Evolutionary conservation across 192 early-diverging fungal genomes (phyloP).

Genomic region (Podila horticola): DNA sequence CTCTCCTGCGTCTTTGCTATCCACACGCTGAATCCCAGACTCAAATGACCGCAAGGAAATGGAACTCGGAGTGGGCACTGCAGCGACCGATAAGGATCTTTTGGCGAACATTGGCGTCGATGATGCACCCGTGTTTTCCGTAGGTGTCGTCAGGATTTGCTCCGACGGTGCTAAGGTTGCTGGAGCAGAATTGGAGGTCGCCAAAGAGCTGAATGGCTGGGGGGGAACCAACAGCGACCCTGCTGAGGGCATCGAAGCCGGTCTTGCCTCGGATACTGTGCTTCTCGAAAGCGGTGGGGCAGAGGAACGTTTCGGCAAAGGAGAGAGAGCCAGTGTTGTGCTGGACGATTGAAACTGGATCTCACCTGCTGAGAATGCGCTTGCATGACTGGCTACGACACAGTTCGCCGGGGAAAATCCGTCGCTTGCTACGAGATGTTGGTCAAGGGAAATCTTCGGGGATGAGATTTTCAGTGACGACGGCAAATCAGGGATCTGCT

Average conservation of each 20-base stretch:
- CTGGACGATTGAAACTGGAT: slow-evolving; percentile 30
- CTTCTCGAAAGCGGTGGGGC: slow-evolving; percentile 32
- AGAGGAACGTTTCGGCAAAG: slow-evolving; percentile 17
- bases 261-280: background rate
- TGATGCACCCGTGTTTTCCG: background rate
- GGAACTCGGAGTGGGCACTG: slow-evolving; percentile 18
- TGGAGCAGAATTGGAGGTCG: background rate
- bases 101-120: background rate
- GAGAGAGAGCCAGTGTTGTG: slow-evolving; percentile 10
- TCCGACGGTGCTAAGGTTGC: background rate
- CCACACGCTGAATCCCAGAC: slow-evolving; percentile 14
- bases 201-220: background rate
- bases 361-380: slow-evolving; percentile 33
- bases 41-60: slow-evolving; percentile 33
- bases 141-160: background rate
- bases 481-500: background rate
- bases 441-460: slow-evolving; percentile 22
- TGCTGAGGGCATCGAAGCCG: background rate
- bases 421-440: slow-evolving; percentile 13
- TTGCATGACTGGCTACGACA: slow-evolving; percentile 28
- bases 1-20: slow-evolving; percentile 44
- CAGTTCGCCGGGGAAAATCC: slow-evolving; percentile 18
- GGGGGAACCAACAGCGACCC: background rate
- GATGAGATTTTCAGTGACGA: background rate
- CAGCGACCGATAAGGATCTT: slow-evolving; percentile 7